Evolutionary conservation across 2,329 filamentous ascomycete species (phyloP), one percentile per base, ranked within the genome.

Genomic region (Huntiella bhutanensis): DNA sequence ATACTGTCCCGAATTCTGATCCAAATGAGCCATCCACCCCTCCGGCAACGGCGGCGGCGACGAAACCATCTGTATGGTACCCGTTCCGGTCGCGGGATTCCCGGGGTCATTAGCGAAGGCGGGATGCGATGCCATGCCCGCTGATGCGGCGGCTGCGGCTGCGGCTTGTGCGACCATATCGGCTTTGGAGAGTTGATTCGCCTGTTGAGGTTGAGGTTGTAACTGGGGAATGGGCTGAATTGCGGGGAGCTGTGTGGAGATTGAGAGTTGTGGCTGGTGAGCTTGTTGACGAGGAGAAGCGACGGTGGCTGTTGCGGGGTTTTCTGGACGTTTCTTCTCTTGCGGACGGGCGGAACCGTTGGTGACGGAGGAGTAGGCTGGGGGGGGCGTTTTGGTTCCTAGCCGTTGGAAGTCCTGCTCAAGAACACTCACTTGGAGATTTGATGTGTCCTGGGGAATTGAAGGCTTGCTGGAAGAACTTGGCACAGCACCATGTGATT

Each of bases 11-110:
- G 88, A 96, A 58, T 82, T 94, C 53, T 85, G 82, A 59, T 98
- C 91, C 4, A 96, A 70, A 60, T 96, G 91, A 15, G 91, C 85
- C 56, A 98, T 96, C 91, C 91, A 98, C 33, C 91, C 91, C 64
- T 98, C 91, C 4, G 91, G 91, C 12, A 98, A 70, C 2, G 88
- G 91, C 16, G 91, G 91, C 32, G 91, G 91, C 12, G 86, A 93
- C 19, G 80, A 84, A 84, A 48, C 47, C 47, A 51, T 16, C 7
- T 46, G 38, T 5, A 49, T 43, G 12, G 48, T 50, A 17, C 48
- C 48, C 8, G 48, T 28, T n/a, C 36, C 41, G 6, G 32, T 19
- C 19, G 46, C 44, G 22, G 22, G 22, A 28, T 28, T 28, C 22
- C 22, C 22, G 19, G 15, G 16, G 28, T 94, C 85, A 55, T 93